Base-by-base conservation (phyloP, 495 filamentous ascomycete genomes). In the Coniosporium apollinis region DNA sequence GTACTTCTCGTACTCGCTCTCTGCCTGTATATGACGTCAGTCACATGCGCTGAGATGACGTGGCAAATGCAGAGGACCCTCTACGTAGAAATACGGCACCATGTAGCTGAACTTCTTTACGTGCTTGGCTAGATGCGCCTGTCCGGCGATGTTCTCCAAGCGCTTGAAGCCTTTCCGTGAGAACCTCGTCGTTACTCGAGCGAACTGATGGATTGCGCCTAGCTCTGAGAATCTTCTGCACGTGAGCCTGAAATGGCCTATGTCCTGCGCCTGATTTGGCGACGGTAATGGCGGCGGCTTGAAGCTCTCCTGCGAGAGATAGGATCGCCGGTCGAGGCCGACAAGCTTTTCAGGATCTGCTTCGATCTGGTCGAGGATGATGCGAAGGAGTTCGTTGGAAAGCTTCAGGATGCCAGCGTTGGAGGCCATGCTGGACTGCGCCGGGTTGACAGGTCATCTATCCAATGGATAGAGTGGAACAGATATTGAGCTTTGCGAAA, bases 31-130 rank as follows among this genome's bases (percentile, higher is more conserved):
- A 29, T 10, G 4, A 19, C 6, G 22, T 22, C 10, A 36, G 33
- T 4, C 37, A n/a, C n/a, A n/a, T n/a, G n/a, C n/a, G n/a, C n/a
- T n/a, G n/a, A n/a, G n/a, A n/a, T n/a, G n/a, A n/a, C n/a, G n/a
- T n/a, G n/a, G n/a, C n/a, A n/a, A n/a, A n/a, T n/a, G 22, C 21
- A 32, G 26, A 42, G 19, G 34, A 63, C 59, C 59, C 35, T 56
- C 43, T 9, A 45, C 47, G 56, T 79, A 79, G 52, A 78, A 77
- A 36, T 66, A 72, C 47, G 74, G 74, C 49, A 81, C 69, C 56
- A 81, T 67, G 50, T 82, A 82, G 45, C 70, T 75, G 51, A 82
- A 71, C 47, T 74, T 69, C 52, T 64, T 70, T 31, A 78, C 72
- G 56, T 74, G 65, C 41, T 57, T 61, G 22, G 70, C 66, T 14